phyloP scores from a whole-genome alignment of 2,329 filamentous ascomycete genomes.

The Pseudohalonectria lignicola region DNA sequence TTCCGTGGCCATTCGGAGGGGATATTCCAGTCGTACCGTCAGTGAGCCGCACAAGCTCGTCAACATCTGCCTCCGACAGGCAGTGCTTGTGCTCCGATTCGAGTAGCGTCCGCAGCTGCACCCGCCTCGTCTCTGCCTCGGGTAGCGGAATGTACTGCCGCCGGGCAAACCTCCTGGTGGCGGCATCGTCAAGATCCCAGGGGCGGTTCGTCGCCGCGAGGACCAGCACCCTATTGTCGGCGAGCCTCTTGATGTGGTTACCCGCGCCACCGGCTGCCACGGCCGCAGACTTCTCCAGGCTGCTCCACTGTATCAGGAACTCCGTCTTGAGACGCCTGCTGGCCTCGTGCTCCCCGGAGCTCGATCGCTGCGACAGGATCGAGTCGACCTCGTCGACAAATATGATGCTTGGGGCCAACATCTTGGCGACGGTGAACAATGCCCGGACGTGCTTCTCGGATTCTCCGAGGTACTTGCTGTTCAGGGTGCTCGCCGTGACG shows the following conservation, averaged over 20 bases:
- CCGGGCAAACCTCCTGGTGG: conserved; percentile 78
- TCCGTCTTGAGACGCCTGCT: conserved; percentile 93
- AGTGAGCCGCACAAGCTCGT: conserved; percentile 64
- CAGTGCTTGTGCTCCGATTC: conserved; percentile 73
- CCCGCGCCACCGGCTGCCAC: conserved; percentile 50
- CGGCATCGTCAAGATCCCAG: conserved; percentile 96
- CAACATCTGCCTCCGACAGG: conserved; percentile 60
- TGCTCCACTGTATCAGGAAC: conserved; percentile 95
- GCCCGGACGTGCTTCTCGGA: conserved; percentile 93
- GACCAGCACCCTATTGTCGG: conserved; percentile 83
- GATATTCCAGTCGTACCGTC: no score
- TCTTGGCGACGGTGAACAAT: conserved; percentile 80
- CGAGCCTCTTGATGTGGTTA: conserved; percentile 58
- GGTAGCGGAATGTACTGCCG: conserved; percentile 94
- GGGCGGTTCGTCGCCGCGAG: conserved; percentile 92
- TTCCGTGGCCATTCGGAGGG: no score
- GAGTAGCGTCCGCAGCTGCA: conserved; percentile 69
- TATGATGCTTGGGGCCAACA: conserved; percentile 86
- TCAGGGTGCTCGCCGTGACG: conserved; percentile 87
- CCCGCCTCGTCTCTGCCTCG: conserved; percentile 68
- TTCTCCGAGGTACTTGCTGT: conserved; percentile 92
- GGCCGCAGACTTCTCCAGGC: conserved; percentile 75
- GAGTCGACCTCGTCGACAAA: conserved; percentile 99
- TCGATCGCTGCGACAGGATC: conserved; percentile 71
- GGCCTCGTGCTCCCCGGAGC: conserved; percentile 82